Conservation (phyloP, 2,329 filamentous ascomycete species). For the Pseudogymnoascus sp. region DNA sequence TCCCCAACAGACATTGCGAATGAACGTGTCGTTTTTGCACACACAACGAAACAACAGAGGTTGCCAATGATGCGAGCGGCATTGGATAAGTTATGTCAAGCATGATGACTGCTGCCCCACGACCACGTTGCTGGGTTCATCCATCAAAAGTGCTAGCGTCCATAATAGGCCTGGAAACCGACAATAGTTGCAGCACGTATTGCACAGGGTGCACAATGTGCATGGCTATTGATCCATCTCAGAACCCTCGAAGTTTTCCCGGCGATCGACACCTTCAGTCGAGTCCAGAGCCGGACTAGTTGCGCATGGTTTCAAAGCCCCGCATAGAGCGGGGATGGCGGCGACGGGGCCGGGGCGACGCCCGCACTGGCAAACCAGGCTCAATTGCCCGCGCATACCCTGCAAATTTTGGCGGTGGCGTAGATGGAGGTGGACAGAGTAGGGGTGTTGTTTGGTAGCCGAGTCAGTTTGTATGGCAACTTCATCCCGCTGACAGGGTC, state of each 20-base stretch:
- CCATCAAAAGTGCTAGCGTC: neutral
- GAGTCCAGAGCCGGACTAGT: neutral
- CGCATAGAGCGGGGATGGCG: neutral
- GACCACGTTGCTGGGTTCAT: slow-evolving; percentile 1
- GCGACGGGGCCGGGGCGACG: neutral
- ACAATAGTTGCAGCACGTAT: neutral
- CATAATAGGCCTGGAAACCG: neutral
- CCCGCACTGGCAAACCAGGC: neutral
- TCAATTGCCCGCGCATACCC: neutral
- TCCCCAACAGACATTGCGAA: neutral
- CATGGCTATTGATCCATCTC: neutral
- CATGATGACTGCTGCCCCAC: neutral
- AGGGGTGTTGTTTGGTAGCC: neutral
- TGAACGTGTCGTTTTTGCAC: neutral
- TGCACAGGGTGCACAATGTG: neutral
- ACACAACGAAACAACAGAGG: neutral
- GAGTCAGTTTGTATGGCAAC: neutral
- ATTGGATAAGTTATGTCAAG: slow-evolving; percentile 1
- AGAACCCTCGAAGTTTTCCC: neutral
- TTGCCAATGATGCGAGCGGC: neutral
- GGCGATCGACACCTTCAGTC: neutral
- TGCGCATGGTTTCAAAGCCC: neutral
- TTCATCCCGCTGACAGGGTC: neutral
- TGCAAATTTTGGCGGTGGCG: neutral
- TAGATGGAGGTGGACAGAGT: neutral